Evolutionary conservation across 2,329 filamentous ascomycete genomes (phyloP), one percentile per base, ranked within the genome.

Genomic region (Microdochium bolleyi): DNA sequence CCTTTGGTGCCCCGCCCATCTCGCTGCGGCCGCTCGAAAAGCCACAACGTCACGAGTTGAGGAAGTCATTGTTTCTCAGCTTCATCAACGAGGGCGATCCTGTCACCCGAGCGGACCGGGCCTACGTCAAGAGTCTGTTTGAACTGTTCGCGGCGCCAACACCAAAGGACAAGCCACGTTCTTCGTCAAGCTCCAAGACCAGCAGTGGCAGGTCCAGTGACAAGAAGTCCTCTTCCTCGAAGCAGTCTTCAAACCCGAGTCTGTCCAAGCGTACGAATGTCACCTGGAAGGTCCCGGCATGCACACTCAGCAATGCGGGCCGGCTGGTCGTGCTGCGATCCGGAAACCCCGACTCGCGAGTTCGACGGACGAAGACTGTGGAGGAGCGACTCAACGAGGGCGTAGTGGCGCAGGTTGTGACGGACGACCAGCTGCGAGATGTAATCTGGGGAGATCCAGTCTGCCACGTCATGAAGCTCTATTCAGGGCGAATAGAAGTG

Each of bases 81-180:
- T 90, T 95, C 63, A 75, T 92, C 61, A 96, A 95, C 62, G 89
- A 95, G 66, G 90, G 90, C 3, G 91, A 95, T 58, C 89, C 88
- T 0, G 87, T 95, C 0, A 77, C 82, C 0, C 73, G 90, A 25
- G 89, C 89, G 0, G 89, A 95, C 63, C 87, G 83, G 67, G 78
- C 82, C 0, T 92, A 95, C 60, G 75, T 95, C 16, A 80, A 79
- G 56, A 88, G 82, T 32, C 73, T 95, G 10, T 69, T 94, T 1
- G 84, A 88, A 54, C 73, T 95, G 0, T 86, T 89, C 53, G 78
- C 83, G 1, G 76, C 78, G 0, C 81, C 88, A 0, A 69, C 77
- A 1, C 83, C 85, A 1, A 62, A 54, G 3, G 49, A 58, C 24
- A 38, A 34, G 10, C 48, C 56, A 24, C 53, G 51, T 46, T 60